Percentiles rank a stretch among this genome's conserved stretches.
Evolutionary conservation across 2,329 filamentous ascomycete species (phyloP).

Genomic region (Calonectria pteridis): DNA sequence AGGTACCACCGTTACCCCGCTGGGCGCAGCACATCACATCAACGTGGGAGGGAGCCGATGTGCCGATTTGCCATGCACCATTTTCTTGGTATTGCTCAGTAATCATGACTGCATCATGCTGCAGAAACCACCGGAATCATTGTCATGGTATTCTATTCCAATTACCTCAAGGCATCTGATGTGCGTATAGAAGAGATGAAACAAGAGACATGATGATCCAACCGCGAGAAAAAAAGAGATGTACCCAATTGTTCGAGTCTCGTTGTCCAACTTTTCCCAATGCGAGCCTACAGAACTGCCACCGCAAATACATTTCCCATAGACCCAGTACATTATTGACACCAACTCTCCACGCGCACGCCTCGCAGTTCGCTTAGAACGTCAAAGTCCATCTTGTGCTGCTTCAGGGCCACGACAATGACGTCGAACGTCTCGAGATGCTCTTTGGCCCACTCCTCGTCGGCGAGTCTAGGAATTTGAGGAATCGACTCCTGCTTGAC

Average conservation of each 20-base stretch:
- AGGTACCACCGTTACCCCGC: constrained; percentile 9
- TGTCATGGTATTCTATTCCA: neutral
- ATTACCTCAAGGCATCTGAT: neutral
- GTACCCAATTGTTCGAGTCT: neutral
- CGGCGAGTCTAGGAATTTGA: constrained; percentile 25
- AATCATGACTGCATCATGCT: neutral
- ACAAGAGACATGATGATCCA: neutral
- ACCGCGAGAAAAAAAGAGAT: neutral
- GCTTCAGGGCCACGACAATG: constrained; percentile 33
- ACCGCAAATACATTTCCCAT: neutral
- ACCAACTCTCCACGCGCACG: constrained; percentile 56
- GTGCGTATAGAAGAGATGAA: neutral
- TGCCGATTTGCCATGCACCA: constrained; percentile 3
- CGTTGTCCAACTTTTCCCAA: neutral
- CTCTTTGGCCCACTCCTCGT: constrained; percentile 32
- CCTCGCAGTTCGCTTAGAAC: constrained; percentile 51
- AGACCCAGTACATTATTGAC: constrained; percentile 23
- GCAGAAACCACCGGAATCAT: neutral
- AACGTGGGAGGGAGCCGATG: constrained; percentile 16
- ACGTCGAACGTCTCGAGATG: constrained; percentile 34
- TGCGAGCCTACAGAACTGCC: neutral
- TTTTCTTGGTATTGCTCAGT: constrained; percentile 10
- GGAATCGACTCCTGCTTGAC: constrained; percentile 35
- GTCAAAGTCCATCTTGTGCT: constrained; percentile 35
- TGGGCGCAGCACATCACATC: constrained; percentile 4